A percentile compares a stretch with the other conserved stretches of the same genome.
phyloP scores from a whole-genome alignment of 176 grass and related monocot genomes.

The Melocanna baccifera region DNA sequence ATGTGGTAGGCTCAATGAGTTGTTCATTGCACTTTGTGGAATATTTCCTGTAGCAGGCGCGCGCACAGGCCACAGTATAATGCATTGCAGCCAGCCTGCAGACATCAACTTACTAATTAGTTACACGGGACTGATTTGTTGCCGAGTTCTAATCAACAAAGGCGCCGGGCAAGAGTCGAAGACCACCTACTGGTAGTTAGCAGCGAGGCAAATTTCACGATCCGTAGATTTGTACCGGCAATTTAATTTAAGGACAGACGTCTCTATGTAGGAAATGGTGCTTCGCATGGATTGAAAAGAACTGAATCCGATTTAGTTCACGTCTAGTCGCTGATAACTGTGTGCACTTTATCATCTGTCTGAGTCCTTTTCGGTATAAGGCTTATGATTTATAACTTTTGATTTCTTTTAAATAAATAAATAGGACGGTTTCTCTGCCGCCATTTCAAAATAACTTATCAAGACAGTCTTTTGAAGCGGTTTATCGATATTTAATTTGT shows the following conservation, averaged over 20 bases:
- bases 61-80: neutral
- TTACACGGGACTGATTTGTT: slow-evolving; percentile 5
- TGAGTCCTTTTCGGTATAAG: too few relatives aligned
- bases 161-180: neutral
- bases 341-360: neutral
- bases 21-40: slow-evolving; percentile 6
- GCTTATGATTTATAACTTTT: too few relatives aligned
- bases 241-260: neutral
- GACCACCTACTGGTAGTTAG: slow-evolving; percentile 26
- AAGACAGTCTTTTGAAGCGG: too few relatives aligned
- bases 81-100: neutral
- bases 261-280: neutral
- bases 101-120: slow-evolving; percentile 6
- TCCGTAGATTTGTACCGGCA: neutral
- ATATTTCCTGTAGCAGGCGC: slow-evolving; percentile 46
- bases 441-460: too few relatives aligned
- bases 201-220: neutral
- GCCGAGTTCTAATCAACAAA: slow-evolving; percentile 19
- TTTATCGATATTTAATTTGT: too few relatives aligned
- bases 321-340: neutral
- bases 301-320: neutral
- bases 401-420: too few relatives aligned
- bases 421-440: too few relatives aligned
- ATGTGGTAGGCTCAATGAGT: slow-evolving; percentile 28
- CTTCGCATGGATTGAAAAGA: neutral